Evolutionary conservation across 306 rosid species (phyloP).

Genomic region (Lathyrus sativus): DNA sequence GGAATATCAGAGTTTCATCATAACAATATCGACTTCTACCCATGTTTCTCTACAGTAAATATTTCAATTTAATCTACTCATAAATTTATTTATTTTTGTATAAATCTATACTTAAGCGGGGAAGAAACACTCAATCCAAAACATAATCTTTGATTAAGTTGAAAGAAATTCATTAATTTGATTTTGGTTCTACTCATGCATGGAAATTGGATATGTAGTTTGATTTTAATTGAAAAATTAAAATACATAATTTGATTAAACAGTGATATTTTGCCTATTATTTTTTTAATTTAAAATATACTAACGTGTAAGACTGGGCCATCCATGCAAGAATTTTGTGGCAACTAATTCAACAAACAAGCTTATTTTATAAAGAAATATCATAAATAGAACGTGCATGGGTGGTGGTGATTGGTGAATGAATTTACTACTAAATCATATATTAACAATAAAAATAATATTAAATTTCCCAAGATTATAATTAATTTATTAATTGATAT

Average conservation of each 20-base stretch:
- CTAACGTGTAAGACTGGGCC: constrained; percentile 23
- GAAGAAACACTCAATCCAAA: no score
- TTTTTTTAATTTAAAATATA: neutral
- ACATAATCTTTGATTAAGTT: no score
- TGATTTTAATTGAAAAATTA: no score
- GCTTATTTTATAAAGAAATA: constrained; percentile 17
- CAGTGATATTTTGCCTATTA: neutral
- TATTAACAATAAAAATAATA: neutral
- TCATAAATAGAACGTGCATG: constrained; percentile 43
- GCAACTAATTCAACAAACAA: constrained; percentile 9
- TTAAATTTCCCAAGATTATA: neutral
- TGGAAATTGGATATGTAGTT: no score
- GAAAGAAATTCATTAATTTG: no score
- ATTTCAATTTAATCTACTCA: no score
- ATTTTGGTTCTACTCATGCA: no score
- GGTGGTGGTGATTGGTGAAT: constrained; percentile 16
- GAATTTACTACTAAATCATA: neutral
- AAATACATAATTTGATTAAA: neutral
- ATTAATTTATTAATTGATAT: neutral
- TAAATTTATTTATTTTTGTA: no score
- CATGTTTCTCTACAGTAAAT: no score
- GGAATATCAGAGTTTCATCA: no score
- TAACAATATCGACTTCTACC: no score
- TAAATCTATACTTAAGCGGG: no score
- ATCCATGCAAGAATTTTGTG: constrained; percentile 19